phyloP scores from a whole-genome alignment of 768 basidiomycete species.

The Grammothele lineata region DNA sequence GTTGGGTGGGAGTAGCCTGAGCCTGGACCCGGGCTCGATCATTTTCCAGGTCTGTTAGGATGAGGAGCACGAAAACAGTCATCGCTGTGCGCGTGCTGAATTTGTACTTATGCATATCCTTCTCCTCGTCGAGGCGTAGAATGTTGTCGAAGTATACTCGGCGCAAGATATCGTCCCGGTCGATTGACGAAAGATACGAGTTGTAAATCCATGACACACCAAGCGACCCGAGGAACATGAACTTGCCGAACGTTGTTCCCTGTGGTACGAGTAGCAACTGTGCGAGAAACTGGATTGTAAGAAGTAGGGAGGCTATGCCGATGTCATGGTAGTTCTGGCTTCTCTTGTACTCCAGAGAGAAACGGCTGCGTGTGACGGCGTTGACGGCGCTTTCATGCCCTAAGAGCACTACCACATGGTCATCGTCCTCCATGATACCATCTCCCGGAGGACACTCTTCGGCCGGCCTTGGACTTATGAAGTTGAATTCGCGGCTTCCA shows the following conservation, averaged over 20 bases:
- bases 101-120: not conserved
- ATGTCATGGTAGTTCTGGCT: not conserved
- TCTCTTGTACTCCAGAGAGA: slow-evolving; percentile 5
- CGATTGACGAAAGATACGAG: not conserved
- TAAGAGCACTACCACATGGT: slow-evolving; percentile 7
- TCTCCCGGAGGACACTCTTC: slow-evolving; percentile 7
- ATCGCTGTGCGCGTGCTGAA: slow-evolving; percentile 10
- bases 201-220: slow-evolving; percentile 11
- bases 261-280: slow-evolving; percentile 13
- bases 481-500: slow-evolving; percentile 5
- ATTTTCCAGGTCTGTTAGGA: too few species aligned
- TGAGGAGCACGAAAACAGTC: slow-evolving; percentile 6
- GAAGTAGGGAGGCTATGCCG: slow-evolving; percentile 3
- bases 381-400: slow-evolving; percentile 6
- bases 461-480: slow-evolving; percentile 1
- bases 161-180: slow-evolving; percentile 2
- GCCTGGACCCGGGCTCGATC: too few species aligned
- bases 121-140: not conserved
- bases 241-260: slow-evolving; percentile 7
- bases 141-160: slow-evolving; percentile 4
- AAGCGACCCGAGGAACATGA: slow-evolving; percentile 11
- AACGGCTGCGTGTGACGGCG: slow-evolving; percentile 10
- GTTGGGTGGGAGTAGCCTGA: too few species aligned
- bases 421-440: slow-evolving; percentile 8
- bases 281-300: slow-evolving; percentile 7